Evolutionary conservation across 179 eudicot species (phyloP).

Genomic region (Beta macrorhiza): DNA sequence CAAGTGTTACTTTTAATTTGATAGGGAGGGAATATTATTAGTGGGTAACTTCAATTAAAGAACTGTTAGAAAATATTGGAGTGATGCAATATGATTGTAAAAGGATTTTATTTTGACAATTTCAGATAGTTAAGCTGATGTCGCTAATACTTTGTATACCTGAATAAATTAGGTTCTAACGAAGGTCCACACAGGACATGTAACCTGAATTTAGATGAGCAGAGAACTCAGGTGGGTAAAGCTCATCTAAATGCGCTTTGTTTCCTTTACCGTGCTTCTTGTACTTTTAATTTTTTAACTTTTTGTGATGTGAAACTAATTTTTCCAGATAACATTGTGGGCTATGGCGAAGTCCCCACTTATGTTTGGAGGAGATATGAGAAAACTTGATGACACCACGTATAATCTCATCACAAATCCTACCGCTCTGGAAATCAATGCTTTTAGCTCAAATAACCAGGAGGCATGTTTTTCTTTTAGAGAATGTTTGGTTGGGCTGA

Average conservation of each 20-base stretch:
- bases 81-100: neutral
- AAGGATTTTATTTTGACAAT: neutral
- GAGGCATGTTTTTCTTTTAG: slow-evolving; percentile 49
- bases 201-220: slow-evolving; percentile 61
- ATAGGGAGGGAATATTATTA: neutral
- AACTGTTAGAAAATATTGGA: neutral
- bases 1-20: neutral
- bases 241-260: slow-evolving; percentile 2
- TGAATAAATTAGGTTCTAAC: slow-evolving; percentile 50
- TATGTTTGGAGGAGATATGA: slow-evolving; percentile 96
- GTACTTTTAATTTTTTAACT: neutral
- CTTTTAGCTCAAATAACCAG: slow-evolving; percentile 74
- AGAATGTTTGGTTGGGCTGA: too few species aligned
- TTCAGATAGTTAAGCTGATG: neutral
- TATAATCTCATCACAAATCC: slow-evolving; percentile 76
- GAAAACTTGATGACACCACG: slow-evolving; percentile 69
- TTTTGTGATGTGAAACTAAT: neutral
- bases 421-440: slow-evolving; percentile 68
- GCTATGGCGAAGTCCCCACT: slow-evolving; percentile 92
- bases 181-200: slow-evolving; percentile 75
- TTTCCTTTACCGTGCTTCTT: neutral
- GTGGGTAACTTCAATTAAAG: neutral
- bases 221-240: slow-evolving; percentile 70
- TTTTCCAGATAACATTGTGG: slow-evolving; percentile 85
- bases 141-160: neutral